phyloP scores from a whole-genome alignment of 2,329 filamentous ascomycete species.

The Teratosphaeria nubilosa region DNA sequence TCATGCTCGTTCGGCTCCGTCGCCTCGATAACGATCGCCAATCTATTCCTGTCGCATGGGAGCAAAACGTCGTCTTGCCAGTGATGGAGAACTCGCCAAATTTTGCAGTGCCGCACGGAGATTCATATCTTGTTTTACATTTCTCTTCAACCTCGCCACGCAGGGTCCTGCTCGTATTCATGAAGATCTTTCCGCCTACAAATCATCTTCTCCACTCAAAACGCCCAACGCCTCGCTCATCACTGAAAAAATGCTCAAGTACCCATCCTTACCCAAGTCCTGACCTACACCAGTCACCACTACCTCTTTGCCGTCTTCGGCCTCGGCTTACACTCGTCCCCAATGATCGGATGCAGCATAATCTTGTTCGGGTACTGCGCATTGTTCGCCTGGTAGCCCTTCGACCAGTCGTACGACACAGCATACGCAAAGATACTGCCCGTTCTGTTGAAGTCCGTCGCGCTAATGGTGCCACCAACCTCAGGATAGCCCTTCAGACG shows the following conservation, averaged over 20 bases:
- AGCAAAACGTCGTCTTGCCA: neutral
- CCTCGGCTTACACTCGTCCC: constrained; percentile 42
- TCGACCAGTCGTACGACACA: constrained; percentile 96
- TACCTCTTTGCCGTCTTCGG: constrained; percentile 40
- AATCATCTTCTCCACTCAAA: neutral
- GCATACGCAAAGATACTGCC: constrained; percentile 57
- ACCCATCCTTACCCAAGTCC: neutral
- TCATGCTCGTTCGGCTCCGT: no score
- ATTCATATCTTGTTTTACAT: no score
- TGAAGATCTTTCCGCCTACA: neutral
- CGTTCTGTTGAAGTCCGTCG: constrained; percentile 81
- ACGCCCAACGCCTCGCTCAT: neutral
- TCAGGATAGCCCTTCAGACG: constrained; percentile 54
- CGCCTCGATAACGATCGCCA: no score
- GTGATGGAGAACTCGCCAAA: neutral
- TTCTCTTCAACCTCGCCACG: neutral
- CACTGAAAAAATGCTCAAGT: neutral
- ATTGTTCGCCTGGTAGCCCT: constrained; percentile 81
- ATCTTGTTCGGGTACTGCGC: constrained; percentile 44
- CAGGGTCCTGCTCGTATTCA: neutral
- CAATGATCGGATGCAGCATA: constrained; percentile 39
- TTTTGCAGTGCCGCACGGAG: neutral
- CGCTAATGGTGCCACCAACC: constrained; percentile 66
- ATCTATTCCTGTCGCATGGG: no score
- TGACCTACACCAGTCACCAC: no score